Base-by-base conservation (phyloP, 208 protist species). In the Acanthamoeba triangularis region DNA sequence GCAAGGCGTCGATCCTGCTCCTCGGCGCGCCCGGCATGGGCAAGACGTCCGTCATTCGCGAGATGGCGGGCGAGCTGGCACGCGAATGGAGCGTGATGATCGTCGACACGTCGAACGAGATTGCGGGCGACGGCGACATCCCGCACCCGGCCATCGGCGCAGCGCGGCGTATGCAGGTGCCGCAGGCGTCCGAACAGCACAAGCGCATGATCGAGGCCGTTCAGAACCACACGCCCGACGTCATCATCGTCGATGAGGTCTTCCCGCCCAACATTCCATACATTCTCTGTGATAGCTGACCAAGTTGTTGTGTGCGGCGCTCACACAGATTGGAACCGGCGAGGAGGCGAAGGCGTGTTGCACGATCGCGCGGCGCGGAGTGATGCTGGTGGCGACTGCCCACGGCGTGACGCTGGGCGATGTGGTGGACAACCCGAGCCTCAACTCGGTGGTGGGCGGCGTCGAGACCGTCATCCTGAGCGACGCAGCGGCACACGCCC, bases 91-190 rank as follows among this genome's bases (percentile, higher is more conserved):
- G 56, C 98, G 98, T 99, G 1, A 98, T 98, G 49, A 97, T 99
- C 23, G 98, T 99, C 16, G 99, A 99, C 95, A 99, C 98, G 1
- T 99, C 98, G 13, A 99, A 99, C 95, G 99, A 99, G 95, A 99
- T 99, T 88, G 98, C 98, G 10, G 99, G 99, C 44, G 98, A 99
- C 80, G 98, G 98, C 23, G 95, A 98, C 35, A 93, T 98, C 25
- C 98, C 98, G 18, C 95, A 99, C 96, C 96, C 97, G 11, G 98
- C 98, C 95, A 96, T 99, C 28, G 98, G 98, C 5, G 96, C 96
- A 16, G 98, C 98, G 63, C 97, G 99, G 10, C 97, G 98, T 56
- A 98, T 99, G 52, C 98, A 98, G 84, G 98, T 99, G 44, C 96
- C 97, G 7, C 84, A 90, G 16, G 97, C 97, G 28, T 92, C 97